Base-by-base conservation (phyloP, 2,329 filamentous ascomycete genomes). In the Stachybotrys chartarum region DNA sequence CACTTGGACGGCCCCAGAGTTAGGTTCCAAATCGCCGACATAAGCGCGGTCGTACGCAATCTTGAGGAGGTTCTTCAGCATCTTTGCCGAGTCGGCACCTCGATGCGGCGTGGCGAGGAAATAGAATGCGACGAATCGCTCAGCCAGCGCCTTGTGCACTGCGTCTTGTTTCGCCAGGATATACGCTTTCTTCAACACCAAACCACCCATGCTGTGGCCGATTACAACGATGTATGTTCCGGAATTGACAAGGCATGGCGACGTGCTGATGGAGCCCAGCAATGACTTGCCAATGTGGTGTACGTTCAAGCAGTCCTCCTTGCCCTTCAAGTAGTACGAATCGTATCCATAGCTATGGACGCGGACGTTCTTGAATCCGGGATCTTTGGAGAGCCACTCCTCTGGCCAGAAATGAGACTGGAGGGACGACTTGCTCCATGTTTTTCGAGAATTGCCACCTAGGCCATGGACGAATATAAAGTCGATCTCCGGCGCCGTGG, bases 401-500 rank as follows among this genome's bases (percentile, higher is more conserved):
- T 62, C 53, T 1, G 74, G 74, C 74, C 73, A 76, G 57, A 67
- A 75, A 10, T 56, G 49, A 14, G 50, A 52, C n/a, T 66, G 53
- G 1, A 46, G 46, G 1, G 54, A 58, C 14, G 55, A 46, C 51
- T 68, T 69, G 32, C 61, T 63, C 72, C 74, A 76, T 55, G 73
- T 75, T 55, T 70, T 68, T 5, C 64, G 61, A 6, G 72, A 71
- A 31, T 64, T 61, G 6, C 73, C 72, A 3, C 70, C 69, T 5
- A 75, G 64, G 6, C 72, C 72, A 59, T 76, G 72, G 7, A 75
- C 64, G 52, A 74, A 74, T 44, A 72, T 60, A 48, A 74, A 62
- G 54, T 70, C 68, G n/a, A 67, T 48, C 4, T 60, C 48, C 5
- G 64, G 62, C 7, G 63, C 59, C 2, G 55, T 5, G 1, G 66